Evolutionary conservation across 2,329 filamentous ascomycete species (phyloP).

Genomic region (Claviceps monticola): DNA sequence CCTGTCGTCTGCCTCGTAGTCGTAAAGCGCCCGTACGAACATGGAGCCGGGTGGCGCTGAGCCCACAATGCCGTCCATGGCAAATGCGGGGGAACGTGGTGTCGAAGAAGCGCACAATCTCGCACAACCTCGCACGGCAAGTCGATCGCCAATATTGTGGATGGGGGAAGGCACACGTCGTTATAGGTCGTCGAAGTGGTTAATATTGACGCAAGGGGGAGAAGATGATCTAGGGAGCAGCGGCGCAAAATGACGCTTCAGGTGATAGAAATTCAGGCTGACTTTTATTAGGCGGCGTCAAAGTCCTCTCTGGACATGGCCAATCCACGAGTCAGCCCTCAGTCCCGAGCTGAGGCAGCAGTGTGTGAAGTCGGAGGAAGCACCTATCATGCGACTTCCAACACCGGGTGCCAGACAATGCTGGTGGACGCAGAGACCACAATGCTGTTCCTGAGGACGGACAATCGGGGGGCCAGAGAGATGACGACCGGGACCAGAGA

Average conservation of each 20-base stretch:
- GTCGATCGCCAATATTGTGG: not conserved
- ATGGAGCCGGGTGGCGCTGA: conserved; percentile 53
- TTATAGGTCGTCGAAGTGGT: not conserved
- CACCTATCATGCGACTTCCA: conserved; percentile 11
- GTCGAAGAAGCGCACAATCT: conserved; percentile 1
- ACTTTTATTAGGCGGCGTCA: conserved; percentile 12
- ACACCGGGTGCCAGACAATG: not conserved
- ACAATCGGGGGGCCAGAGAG: not conserved
- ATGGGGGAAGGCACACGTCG: not conserved
- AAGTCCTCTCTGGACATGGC: conserved; percentile 22
- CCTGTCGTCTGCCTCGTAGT: conserved; percentile 94
- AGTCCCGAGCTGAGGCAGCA: conserved; percentile 15
- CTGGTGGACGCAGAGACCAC: not conserved
- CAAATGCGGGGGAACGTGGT: conserved; percentile 3
- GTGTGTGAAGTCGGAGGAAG: conserved; percentile 4
- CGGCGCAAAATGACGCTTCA: conserved; percentile 2
- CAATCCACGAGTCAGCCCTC: conserved; percentile 16
- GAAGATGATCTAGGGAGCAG: not conserved
- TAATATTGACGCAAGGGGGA: not conserved
- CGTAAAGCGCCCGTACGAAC: conserved; percentile 91
- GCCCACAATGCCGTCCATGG: conserved; percentile 49
- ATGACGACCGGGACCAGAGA: not conserved
- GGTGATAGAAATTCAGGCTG: not conserved
- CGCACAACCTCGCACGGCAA: not conserved
- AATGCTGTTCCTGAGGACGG: not conserved